Evolutionary conservation across 345 rosid species (phyloP), one percentile per base, ranked within the genome.

Genomic region (Gynandropsis gynandra): DNA sequence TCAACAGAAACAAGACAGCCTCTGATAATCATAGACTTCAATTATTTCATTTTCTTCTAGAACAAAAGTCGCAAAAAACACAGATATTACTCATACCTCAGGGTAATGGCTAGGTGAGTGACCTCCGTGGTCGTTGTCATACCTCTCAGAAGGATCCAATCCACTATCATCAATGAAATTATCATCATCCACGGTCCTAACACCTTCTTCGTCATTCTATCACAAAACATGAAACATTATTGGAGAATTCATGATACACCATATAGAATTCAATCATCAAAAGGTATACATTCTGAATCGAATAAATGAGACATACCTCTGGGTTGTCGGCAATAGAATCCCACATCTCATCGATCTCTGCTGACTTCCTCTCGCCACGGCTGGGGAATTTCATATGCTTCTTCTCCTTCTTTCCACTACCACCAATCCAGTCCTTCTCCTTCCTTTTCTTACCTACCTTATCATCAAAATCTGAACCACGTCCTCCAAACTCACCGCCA

Each of bases 311-410:
- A 21, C 33, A 21, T 54, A 86, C 98, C 89, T 87, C 95, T 11
- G 98, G 88, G 72, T 90, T 85, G 43, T 75, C 78, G 1, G 93
- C 96, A 58, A 87, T 82, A 24, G 89, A 83, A 19, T 84, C 75
- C 98, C 98, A 92, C 97, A 92, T 85, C 84, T 87, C 98, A 53
- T 82, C 77, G 16, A 92, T 81, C 64, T 85, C 95, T 4, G 65
- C 74, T 1, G 72, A 64, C 56, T 60, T 62, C 45, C 79, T 72
- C 54, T 76, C 80, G 14, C 58, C 61, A 17, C 67, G 75, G 9
- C 56, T 58, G 6, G 72, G 52, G 31, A 41, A 66, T 62, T 52
- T 57, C 64, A 60, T 83, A 16, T 61, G 55, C 72, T 63, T 79
- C 65, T 68, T 82, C 66, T 72, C 81, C 53, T 80, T 76, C 75